Percentiles rank a stretch among this genome's conserved stretches.
Evolutionary conservation across 192 early-diverging fungal species (phyloP).

Genomic region (Pilaira anomala): DNA sequence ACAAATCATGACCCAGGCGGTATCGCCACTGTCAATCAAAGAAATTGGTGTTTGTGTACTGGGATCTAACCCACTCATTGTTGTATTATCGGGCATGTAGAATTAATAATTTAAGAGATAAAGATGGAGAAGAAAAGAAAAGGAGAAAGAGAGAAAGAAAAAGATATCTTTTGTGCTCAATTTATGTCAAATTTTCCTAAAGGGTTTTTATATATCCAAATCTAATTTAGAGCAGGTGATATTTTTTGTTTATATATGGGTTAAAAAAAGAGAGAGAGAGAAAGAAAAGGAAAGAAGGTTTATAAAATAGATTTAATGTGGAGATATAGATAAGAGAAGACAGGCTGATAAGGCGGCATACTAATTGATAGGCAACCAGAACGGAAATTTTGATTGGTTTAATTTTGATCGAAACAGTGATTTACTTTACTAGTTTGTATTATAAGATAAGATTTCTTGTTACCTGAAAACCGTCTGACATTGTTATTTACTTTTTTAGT

Average conservation of each 20-base stretch:
- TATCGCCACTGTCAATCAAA: conserved; percentile 56
- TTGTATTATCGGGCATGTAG: conserved; percentile 10
- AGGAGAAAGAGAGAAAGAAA: background rate
- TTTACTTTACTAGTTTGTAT: too few relatives aligned
- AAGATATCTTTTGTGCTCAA: background rate
- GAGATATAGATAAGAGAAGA: conserved; percentile 9
- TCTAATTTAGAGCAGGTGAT: background rate
- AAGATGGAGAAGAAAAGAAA: background rate
- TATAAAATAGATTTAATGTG: background rate
- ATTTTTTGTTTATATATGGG: background rate
- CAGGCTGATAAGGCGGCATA: conserved; percentile 12
- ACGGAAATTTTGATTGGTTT: background rate
- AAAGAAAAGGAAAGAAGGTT: background rate
- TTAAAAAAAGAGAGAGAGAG: background rate
- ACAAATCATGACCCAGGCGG: conserved; percentile 71
- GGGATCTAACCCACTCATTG: conserved; percentile 2
- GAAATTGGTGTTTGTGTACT: background rate
- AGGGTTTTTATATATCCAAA: too few relatives aligned
- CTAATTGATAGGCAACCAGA: conserved; percentile 8
- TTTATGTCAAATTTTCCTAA: too few relatives aligned
- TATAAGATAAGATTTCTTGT: background rate
- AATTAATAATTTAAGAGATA: background rate
- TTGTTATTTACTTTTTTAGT: too few relatives aligned
- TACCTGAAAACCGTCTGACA: too few relatives aligned
- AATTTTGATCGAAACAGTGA: conserved; percentile 2